Base-by-base conservation (phyloP, 2,329 filamentous ascomycete genomes). In the Didymellaceae sp. region DNA sequence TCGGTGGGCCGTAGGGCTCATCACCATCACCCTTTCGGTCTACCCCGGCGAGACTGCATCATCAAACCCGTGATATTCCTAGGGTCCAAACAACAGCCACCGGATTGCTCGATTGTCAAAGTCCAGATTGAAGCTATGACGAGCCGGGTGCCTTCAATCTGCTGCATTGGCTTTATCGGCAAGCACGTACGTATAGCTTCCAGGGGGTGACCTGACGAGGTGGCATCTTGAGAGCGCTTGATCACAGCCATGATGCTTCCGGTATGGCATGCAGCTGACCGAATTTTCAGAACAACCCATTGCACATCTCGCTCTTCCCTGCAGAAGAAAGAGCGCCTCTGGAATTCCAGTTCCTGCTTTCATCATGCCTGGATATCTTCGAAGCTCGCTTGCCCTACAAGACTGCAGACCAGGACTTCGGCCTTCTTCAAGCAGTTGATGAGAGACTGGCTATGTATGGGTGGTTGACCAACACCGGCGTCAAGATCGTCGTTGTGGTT, bases 401-500 rank as follows among this genome's bases (percentile, higher is more conserved):
- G 65, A 84, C 82, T 17, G 77, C 84, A 52, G 89, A 90, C 41
- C 91, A 94, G 63, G 93, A 97, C 72, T 87, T 94, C 60, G 93
- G 94, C 22, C 83, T 97, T 10, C 82, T 99, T 41, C 93, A 97
- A 76, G 91, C 92, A 52, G 82, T 97, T 52, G 94, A 97, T 77
- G 93, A 99, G 77, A 85, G 92, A 20, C 82, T 97, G 37, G 91
- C 92, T 26, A 89, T 91, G 61, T 99, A 97, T 77, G 94, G 94
- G 65, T 97, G 90, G 85, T 84, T 97, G 74, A 97, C 94, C 48
- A 97, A 96, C 75, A 97, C 94, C 20, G 91, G 91, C 31, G 86
- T 96, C 57, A 92, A 93, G 71, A 86, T 99, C 67, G 86, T 97
- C 25, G 87, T 91, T 56, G 85, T 97, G 3, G 88, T 97, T 22